Evolutionary conservation across 352 stramenopile species (phyloP), one percentile per base, ranked within the genome.

Genomic region (Pythium dissotocum): DNA sequence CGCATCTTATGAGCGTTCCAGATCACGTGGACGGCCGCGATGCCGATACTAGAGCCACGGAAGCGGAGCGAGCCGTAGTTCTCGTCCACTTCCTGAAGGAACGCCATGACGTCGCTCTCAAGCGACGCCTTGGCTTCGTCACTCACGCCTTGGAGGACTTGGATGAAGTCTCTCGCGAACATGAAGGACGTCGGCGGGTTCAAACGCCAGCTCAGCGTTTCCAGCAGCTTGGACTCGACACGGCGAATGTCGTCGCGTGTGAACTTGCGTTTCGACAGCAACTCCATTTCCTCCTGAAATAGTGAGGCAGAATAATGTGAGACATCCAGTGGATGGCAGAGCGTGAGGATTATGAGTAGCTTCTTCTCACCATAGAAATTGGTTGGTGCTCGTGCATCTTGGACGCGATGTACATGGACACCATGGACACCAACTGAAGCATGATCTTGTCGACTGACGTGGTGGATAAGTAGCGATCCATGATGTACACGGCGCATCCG

Each of bases 341-440:
- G 21, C 21, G 21, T 24, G 21, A 24, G 28, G 28, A 36, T 18
- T 42, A 8, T 61, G 21, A 4, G 4, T 35, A 21, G 8, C 13
- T 46, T n/a, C 16, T 33, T 55, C 58, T 30, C 24, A 80, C 77
- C 76, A 85, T 83, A 12, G 76, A 74, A 40, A 85, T 85, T 40
- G 78, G 78, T 48, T 78, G 77, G 30, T 72, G 68, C 68, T 94
- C 85, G 67, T 89, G 75, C 75, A 94, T 82, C 75, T 94, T 94
- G 70, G 79, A 85, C 36, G 83, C 76, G 28, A 79, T 75, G 71
- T 77, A 91, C 73, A 94, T 87, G 56, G 77, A 88, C 28, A 94
- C 85, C 68, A 94, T 86, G 46, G 73, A 85, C 32, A 94, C 61
- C 13, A 94, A 65, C 67, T 94, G 85, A 66, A 91, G 67, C 64